Conservation (phyloP, 306 rosid genomes). For the Clitoria ternatea region DNA sequence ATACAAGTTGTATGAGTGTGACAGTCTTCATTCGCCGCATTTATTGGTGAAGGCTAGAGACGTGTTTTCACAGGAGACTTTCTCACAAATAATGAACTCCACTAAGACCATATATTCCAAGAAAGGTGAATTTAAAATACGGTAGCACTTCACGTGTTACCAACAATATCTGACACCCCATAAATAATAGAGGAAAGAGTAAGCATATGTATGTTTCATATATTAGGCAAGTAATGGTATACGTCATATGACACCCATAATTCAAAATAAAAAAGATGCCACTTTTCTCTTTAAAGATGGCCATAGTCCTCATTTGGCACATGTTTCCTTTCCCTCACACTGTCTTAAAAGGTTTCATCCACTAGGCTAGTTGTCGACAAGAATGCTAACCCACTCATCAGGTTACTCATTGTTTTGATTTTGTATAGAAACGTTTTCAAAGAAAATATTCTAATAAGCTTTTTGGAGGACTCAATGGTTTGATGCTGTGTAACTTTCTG, state of each 20-base stretch:
- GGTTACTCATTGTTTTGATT: constrained; percentile 5
- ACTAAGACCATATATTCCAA: constrained; percentile 12
- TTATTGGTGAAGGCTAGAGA: constrained; percentile 2
- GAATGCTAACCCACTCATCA: constrained; percentile 37
- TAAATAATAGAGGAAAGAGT: neutral
- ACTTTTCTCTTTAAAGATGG: constrained; percentile 26
- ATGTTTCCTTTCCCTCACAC: constrained; percentile 20
- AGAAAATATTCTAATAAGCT: constrained; percentile 18
- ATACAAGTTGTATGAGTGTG: constrained; percentile 8
- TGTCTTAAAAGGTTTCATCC: constrained; percentile 34
- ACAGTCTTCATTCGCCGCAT: constrained; percentile 26
- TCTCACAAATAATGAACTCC: constrained; percentile 12
- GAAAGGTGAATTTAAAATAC: constrained; percentile 11
- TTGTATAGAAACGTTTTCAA: neutral
- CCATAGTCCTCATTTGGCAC: constrained; percentile 31
- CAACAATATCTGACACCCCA: constrained; percentile 10
- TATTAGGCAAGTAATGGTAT: constrained; percentile 19
- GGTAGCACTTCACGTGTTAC: constrained; percentile 20
- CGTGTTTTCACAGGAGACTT: constrained; percentile 2
- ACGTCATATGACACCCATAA: constrained; percentile 26
- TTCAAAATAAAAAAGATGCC: constrained; percentile 19
- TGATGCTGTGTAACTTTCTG: no score
- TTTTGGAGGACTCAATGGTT: constrained; percentile 32
- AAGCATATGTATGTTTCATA: constrained; percentile 1
- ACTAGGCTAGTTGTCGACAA: constrained; percentile 33